These are phyloP conservation scores for Globisporangium barbulae DNA, from an alignment of 352 stramenopile species.

Conservation along the genomic window DNA sequence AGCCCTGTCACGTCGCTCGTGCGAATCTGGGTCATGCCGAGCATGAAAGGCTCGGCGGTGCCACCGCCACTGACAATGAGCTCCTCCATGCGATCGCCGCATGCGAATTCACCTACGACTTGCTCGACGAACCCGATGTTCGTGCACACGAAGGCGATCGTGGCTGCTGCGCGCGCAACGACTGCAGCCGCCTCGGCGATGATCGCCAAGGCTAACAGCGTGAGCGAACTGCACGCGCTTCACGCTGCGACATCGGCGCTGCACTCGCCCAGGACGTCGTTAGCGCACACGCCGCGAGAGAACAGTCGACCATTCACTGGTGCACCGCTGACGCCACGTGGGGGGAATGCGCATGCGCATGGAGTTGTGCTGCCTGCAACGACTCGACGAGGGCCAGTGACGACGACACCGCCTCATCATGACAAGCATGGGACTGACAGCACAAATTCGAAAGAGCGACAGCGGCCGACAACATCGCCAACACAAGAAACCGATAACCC, in stretches of 20 bases:
- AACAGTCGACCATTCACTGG: slow-evolving; percentile 4
- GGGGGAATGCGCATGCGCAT: not conserved
- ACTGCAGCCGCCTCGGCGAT: slow-evolving; percentile 41
- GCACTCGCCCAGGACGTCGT: slow-evolving; percentile 23
- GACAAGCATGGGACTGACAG: not conserved
- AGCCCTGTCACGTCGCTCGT: not conserved
- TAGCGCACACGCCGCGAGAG: slow-evolving; percentile 12
- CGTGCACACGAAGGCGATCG: slow-evolving; percentile 42
- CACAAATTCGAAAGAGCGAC: not conserved
- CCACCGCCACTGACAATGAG: not conserved
- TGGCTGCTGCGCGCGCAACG: slow-evolving; percentile 40
- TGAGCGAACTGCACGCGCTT: slow-evolving; percentile 31
- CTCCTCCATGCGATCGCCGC: not conserved
- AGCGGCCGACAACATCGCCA: slow-evolving; percentile 9
- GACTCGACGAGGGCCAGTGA: not conserved
- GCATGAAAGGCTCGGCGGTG: not conserved
- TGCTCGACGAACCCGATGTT: slow-evolving; percentile 29
- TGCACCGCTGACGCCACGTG: not conserved
- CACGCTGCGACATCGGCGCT: slow-evolving; percentile 27
- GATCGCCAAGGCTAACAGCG: slow-evolving; percentile 33
- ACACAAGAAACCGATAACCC: not conserved
- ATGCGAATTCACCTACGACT: not conserved
- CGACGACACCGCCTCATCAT: not conserved
- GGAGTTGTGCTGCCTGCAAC: no score
- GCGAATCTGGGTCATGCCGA: not conserved